Evolutionary conservation across 495 filamentous ascomycete genomes (phyloP).

Genomic region (Amorphotheca resinae): DNA sequence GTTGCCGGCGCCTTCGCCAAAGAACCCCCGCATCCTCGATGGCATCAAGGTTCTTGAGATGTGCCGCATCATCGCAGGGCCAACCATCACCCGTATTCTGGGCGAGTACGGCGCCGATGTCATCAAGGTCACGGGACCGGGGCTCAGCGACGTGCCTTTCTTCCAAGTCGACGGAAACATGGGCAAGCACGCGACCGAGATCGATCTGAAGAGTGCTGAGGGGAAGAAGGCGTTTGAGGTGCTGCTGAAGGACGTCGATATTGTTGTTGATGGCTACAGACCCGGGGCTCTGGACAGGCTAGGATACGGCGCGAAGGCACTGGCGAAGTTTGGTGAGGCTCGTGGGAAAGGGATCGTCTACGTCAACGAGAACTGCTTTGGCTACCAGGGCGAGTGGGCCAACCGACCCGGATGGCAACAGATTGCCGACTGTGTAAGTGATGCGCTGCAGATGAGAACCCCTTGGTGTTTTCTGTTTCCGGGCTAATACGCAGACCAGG

Average conservation of each 20-base stretch:
- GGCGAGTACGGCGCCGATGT: conserved; percentile 51
- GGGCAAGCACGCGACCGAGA: conserved; percentile 37
- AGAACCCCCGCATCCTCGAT: conserved; percentile 26
- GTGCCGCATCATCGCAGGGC: conserved; percentile 52
- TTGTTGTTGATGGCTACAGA: conserved; percentile 55
- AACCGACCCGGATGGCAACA: conserved; percentile 44
- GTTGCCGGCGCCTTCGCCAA: conserved; percentile 31
- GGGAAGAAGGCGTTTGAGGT: conserved; percentile 44
- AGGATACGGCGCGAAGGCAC: conserved; percentile 43
- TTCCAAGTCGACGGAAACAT: conserved; percentile 73
- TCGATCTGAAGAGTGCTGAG: conserved; percentile 44
- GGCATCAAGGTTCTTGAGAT: conserved; percentile 53
- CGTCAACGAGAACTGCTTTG: conserved; percentile 64
- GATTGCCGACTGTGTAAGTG: conserved; percentile 35
- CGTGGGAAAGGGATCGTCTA: conserved; percentile 54
- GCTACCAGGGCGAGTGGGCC: conserved; percentile 38
- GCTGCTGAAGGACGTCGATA: conserved; percentile 43
- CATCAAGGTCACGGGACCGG: conserved; percentile 52
- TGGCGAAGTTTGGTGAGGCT: conserved; percentile 37
- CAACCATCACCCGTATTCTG: conserved; percentile 52
- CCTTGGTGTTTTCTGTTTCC: neutral
- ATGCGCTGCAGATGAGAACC: neutral
- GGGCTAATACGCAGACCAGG: conserved; percentile 21
- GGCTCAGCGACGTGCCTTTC: conserved; percentile 61
- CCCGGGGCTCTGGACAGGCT: conserved; percentile 53